Evolutionary conservation across 768 basidiomycete species (phyloP).

Genomic region (Rhizopogon vesiculosus): DNA sequence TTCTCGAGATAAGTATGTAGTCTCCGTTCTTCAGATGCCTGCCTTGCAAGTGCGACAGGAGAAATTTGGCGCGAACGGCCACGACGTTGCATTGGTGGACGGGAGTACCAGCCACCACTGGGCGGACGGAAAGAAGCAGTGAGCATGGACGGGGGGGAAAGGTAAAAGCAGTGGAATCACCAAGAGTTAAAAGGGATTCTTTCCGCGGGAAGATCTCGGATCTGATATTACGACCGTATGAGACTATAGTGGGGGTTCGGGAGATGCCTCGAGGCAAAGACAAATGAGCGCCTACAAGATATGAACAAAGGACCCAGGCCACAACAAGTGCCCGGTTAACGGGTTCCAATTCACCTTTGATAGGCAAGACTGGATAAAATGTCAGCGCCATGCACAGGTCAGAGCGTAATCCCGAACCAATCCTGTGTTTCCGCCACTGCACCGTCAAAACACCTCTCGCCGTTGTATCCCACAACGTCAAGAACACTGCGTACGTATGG

Average conservation of each 20-base stretch:
- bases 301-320: neutral
- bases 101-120: slow-evolving; percentile 17
- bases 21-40: slow-evolving; percentile 38
- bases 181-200: slow-evolving; percentile 12
- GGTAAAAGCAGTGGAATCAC: slow-evolving; percentile 6
- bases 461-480: neutral
- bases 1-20: slow-evolving; percentile 7
- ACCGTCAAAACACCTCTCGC: neutral
- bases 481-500: neutral
- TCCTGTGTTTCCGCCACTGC: neutral
- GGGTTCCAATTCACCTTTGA: slow-evolving; percentile 2
- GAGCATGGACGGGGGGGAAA: slow-evolving; percentile 13
- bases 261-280: slow-evolving; percentile 16
- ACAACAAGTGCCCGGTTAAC: neutral
- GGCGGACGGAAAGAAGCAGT: slow-evolving; percentile 18
- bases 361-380: neutral
- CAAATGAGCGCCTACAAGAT: slow-evolving; percentile 10
- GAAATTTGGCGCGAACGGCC: slow-evolving; percentile 41
- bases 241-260: slow-evolving; percentile 4
- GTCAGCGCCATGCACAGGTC: slow-evolving; percentile 1
- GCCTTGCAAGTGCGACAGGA: slow-evolving; percentile 36
- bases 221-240: slow-evolving; percentile 4
- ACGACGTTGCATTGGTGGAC: slow-evolving; percentile 25
- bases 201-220: slow-evolving; percentile 6
- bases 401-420: neutral